Base-by-base conservation (phyloP, 805 yeast genomes). In the Monosporozyma unispora region DNA sequence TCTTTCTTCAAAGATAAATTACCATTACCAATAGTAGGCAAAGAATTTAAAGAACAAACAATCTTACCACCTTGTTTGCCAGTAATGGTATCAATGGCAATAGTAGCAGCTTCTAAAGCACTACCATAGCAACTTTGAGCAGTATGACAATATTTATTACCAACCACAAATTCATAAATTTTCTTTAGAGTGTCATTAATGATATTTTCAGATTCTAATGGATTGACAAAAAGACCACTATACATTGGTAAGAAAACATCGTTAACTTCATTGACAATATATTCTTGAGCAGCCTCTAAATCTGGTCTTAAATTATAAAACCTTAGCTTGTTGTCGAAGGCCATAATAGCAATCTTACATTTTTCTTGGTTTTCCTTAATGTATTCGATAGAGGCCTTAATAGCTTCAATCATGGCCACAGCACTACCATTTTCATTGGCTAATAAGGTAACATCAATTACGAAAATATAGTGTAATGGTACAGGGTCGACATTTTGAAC, bases 1-100 rank as follows among this genome's bases (percentile, higher is more conserved):
- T 71, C 70, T 23, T 60, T 64, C 40, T 60, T 62, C 28, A 74
- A 63, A n/a, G 71, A 68, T 48, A 84, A 72, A 9, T 76, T 71
- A 3, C 96, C 96, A 0, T 88, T 83, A 0, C 96, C 96, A 75
- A 80, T 75, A 0, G 87, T 76, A 6, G 99, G 96, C 38, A 88
- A 64, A 1, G 81, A 69, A 2, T 87, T 75, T 40, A 90, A 67
- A 3, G 85, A 65, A 0, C 86, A 76, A 21, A 84, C 76, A 31
- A 91, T 81, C 57, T 90, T 86, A 52, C 98, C 99, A 53, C 93
- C 93, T 8, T 93, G 96, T 1, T 68, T 62, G 3, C 57, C 57
- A 6, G 71, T 63, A 31, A 74, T 75, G 21, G 70, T 66, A 42
- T 74, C 74, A 25, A 89, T 70, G 6, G 88, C 81, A 47, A 77